Evolutionary conservation across 148 eudicot species (phyloP).

Genomic region (Rhododendron griersonianum): DNA sequence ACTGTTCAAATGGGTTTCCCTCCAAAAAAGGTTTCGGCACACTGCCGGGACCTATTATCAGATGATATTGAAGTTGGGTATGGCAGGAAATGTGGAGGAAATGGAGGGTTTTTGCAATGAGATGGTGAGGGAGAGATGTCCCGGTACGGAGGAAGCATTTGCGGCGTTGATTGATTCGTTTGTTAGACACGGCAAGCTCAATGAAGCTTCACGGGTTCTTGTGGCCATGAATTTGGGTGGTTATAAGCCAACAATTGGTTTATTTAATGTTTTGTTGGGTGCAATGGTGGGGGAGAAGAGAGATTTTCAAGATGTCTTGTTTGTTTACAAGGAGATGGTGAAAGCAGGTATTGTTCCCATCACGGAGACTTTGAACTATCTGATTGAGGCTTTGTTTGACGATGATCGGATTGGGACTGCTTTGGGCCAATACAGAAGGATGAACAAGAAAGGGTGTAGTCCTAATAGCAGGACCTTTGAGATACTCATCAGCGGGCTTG

Average conservation of each 20-base stretch:
- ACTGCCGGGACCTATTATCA: slow-evolving; percentile 42
- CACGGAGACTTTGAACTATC: slow-evolving; percentile 52
- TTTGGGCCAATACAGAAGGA: slow-evolving; percentile 57
- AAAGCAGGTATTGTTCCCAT: slow-evolving; percentile 48
- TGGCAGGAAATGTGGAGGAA: slow-evolving; percentile 51
- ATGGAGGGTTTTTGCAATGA: slow-evolving; percentile 61
- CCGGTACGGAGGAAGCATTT: slow-evolving; percentile 33
- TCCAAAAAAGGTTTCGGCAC: slow-evolving; percentile 53
- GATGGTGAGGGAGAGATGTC: slow-evolving; percentile 46
- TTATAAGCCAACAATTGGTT: slow-evolving; percentile 29
- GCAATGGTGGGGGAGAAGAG: slow-evolving; percentile 47
- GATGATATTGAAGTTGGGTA: slow-evolving; percentile 56
- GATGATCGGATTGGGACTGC: slow-evolving; percentile 42
- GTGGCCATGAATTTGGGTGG: slow-evolving; percentile 33
- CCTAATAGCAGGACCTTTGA: slow-evolving; percentile 69
- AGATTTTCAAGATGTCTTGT: slow-evolving; percentile 47
- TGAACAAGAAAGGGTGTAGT: slow-evolving; percentile 51
- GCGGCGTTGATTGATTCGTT: slow-evolving; percentile 43
- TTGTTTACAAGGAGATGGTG: slow-evolving; percentile 75
- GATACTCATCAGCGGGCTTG: slow-evolving; percentile 48
- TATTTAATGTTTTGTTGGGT: slow-evolving; percentile 44
- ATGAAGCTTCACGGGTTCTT: slow-evolving; percentile 50
- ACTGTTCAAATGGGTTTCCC: slow-evolving; percentile 69
- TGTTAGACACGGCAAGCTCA: slow-evolving; percentile 39
- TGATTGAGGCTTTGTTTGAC: slow-evolving; percentile 55